Conservation (phyloP, 495 filamentous ascomycete species). For the Penicillium pulvis region DNA sequence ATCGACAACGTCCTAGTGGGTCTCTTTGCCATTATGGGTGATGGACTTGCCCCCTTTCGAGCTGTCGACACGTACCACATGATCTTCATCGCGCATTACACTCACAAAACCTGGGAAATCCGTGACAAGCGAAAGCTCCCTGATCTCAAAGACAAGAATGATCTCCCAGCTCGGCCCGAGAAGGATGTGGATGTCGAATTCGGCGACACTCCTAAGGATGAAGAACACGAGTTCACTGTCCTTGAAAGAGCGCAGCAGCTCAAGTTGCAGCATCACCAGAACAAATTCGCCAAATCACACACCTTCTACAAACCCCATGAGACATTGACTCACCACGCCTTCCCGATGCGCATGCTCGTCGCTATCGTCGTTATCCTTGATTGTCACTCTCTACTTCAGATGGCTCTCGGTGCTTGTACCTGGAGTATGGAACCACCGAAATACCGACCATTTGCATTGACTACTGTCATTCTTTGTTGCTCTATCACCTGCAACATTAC, state of each 20-base stretch:
- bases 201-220: conserved; percentile 37
- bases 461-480: conserved; percentile 76
- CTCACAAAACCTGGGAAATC: conserved; percentile 70
- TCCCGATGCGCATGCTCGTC: conserved; percentile 69
- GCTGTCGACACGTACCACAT: conserved; percentile 81
- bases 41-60: conserved; percentile 75
- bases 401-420: conserved; percentile 72
- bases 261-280: conserved; percentile 68
- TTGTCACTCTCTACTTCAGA: conserved; percentile 72
- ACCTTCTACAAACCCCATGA: conserved; percentile 87
- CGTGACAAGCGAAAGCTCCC: conserved; percentile 64
- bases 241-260: conserved; percentile 63
- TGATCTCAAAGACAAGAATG: conserved; percentile 68
- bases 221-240: conserved; percentile 58
- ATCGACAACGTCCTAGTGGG: conserved; percentile 79
- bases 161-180: conserved; percentile 58
- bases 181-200: conserved; percentile 50
- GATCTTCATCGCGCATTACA: conserved; percentile 67
- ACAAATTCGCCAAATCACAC: conserved; percentile 73
- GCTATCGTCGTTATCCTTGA: conserved; percentile 75
- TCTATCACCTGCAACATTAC: conserved; percentile 72
- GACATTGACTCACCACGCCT: conserved; percentile 76
- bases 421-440: conserved; percentile 67
- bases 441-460: conserved; percentile 64
- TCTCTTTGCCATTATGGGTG: conserved; percentile 75